Conservation (phyloP, 139 green algal species). For the Klebsormidium nitens region DNA sequence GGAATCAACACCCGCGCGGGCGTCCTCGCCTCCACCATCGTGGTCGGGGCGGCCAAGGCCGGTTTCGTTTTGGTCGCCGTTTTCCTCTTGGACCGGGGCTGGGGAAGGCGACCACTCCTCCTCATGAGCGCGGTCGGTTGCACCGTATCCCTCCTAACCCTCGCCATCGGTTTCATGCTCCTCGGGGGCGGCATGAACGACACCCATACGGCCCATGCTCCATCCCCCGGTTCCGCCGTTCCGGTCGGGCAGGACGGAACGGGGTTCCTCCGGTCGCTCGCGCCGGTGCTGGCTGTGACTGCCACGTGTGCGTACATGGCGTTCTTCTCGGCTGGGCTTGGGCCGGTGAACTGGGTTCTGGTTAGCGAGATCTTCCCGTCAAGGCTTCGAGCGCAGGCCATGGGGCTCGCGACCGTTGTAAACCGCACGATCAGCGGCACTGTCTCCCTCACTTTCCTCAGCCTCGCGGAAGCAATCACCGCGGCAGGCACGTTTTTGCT, state of each 20-base stretch:
- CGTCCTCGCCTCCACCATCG: constrained; percentile 27
- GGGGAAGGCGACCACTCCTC: constrained; percentile 23
- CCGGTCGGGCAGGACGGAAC: not conserved
- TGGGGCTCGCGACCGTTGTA: constrained; percentile 14
- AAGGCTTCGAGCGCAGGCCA: constrained; percentile 26
- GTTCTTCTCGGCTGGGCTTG: constrained; percentile 39
- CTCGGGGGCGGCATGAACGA: not conserved
- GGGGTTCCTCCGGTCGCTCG: too few species aligned
- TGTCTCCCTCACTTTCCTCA: constrained; percentile 38
- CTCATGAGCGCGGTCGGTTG: constrained; percentile 11
- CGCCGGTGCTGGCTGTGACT: constrained; percentile 11
- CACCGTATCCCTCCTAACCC: too few species aligned
- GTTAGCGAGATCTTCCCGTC: constrained; percentile 40
- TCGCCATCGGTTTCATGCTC: not conserved
- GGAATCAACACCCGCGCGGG: constrained; percentile 6
- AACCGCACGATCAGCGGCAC: constrained; percentile 32
- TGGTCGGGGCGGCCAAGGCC: constrained; percentile 33
- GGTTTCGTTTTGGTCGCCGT: constrained; percentile 22
- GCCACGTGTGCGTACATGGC: constrained; percentile 33
- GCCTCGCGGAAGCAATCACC: constrained; percentile 7
- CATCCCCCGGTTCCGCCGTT: too few species aligned
- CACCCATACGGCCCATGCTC: not conserved
- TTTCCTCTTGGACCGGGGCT: constrained; percentile 24
- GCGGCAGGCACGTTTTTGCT: constrained; percentile 36
- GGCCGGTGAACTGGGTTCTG: constrained; percentile 36